phyloP scores from a whole-genome alignment of 1,284 basidiomycete genomes.

The Pseudozyma sp. region DNA sequence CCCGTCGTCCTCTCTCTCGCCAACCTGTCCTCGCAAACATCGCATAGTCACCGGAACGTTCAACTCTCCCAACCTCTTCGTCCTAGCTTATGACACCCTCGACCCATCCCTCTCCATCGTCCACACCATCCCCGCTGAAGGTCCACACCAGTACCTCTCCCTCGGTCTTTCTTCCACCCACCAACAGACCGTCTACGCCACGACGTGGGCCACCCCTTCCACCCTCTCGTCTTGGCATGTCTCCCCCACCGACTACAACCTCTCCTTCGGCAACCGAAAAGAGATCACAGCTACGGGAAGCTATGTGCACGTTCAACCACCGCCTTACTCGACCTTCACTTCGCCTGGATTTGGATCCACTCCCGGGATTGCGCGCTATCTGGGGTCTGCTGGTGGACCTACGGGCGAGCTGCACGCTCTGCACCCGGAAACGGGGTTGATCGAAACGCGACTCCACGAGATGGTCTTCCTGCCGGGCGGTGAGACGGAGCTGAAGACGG shows the following conservation, averaged over 20 bases:
- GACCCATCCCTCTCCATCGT: slow-evolving; percentile 24
- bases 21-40: slow-evolving; percentile 28
- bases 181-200: slow-evolving; percentile 53
- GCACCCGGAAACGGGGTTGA: slow-evolving; percentile 35
- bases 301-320: slow-evolving; percentile 58
- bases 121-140: slow-evolving; percentile 27
- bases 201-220: slow-evolving; percentile 50
- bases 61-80: slow-evolving; percentile 53
- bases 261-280: slow-evolving; percentile 19
- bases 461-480: slow-evolving; percentile 52
- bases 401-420: slow-evolving; percentile 61
- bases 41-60: slow-evolving; percentile 60
- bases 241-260: background rate
- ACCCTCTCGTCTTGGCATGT: slow-evolving; percentile 55
- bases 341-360: slow-evolving; percentile 47
- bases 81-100: slow-evolving; percentile 52
- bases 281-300: slow-evolving; percentile 56
- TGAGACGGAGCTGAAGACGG: slow-evolving; percentile 17
- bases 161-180: slow-evolving; percentile 16
- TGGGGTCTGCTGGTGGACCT: slow-evolving; percentile 61
- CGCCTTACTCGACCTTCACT: slow-evolving; percentile 27
- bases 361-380: slow-evolving; percentile 25
- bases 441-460: slow-evolving; percentile 44
- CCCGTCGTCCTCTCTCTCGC: background rate
- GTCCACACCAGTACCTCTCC: slow-evolving; percentile 59